Evolutionary conservation across 164 flowering plant genomes (phyloP), one percentile per base, ranked within the genome.

Genomic region (Vitis rupestris): DNA sequence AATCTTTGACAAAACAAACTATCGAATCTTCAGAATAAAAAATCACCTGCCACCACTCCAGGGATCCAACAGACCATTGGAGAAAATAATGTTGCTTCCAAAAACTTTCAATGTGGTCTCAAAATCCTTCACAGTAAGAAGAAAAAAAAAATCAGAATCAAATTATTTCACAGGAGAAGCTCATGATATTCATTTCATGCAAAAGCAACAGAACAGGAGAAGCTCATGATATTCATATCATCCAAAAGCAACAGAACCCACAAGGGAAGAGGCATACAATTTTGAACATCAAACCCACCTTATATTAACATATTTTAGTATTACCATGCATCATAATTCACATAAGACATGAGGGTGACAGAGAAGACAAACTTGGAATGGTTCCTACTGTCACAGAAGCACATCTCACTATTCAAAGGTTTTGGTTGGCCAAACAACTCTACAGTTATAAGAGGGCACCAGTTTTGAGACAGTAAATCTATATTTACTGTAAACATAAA

Each of bases 21-120:
- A 64, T 69, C 4, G 48, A 13, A 37, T 54, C 30, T 53, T 56
- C 47, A 44, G 58, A 23, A 63, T 17, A 52, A 58, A 65, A 61
- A 77, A 55, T 76, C 66, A 94, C 98, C 97, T 72, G 81, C 95
- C 97, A 69, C 97, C 95, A 79, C 98, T 94, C 97, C 97, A 94
- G 4, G 97, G 98, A 87, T 94, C 98, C 82, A 94, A 76, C 30
- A 92, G 82, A 65, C 97, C 97, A 76, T 92, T 94, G 69, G 98
- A 87, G 79, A 94, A 94, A 58, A 94, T 94, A 63, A 94, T 94
- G 83, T 94, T 94, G 67, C 96, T 94, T 75, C 94, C 97, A 80
- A 84, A 90, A 2, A 7, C 61, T 76, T 73, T 80, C 80, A 91
- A 79, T 37, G 71, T 63, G 23, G 80, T 74, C 68, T 73, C 78